Conservation (phyloP, 164 flowering plant genomes). For the Sextonia rubra region DNA sequence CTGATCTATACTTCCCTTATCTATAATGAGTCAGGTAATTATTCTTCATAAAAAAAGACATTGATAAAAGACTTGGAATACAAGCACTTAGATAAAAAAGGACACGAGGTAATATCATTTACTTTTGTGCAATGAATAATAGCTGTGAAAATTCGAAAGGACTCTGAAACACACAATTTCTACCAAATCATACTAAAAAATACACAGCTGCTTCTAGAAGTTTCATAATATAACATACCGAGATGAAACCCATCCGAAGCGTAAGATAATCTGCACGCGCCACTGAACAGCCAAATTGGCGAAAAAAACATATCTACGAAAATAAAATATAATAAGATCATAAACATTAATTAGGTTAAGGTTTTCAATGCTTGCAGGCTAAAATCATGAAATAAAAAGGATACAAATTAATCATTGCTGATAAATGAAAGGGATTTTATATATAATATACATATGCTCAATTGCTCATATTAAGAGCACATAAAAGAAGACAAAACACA, state of each 20-base stretch:
- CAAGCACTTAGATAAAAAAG: background rate
- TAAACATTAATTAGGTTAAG: background rate
- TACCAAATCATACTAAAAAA: background rate
- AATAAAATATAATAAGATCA: background rate
- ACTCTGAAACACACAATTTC: background rate
- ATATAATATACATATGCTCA: background rate
- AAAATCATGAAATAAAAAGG: background rate
- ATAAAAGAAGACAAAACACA: background rate
- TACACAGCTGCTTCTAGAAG: background rate
- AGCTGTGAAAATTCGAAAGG: background rate
- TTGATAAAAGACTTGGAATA: background rate
- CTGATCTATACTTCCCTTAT: background rate
- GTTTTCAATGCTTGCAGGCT: background rate
- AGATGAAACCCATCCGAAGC: conserved; percentile 85
- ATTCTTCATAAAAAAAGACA: background rate
- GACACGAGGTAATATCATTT: background rate
- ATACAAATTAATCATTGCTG: background rate
- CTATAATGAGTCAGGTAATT: background rate
- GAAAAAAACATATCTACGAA: conserved; percentile 83
- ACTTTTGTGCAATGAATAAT: conserved; percentile 4
- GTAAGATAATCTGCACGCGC: conserved; percentile 85
- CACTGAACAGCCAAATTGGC: conserved; percentile 91
- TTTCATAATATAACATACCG: conserved; percentile 35
- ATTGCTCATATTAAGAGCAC: background rate
- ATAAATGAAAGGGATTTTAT: background rate